Percentiles rank a stretch among this genome's conserved stretches.
Evolutionary conservation across 1,284 basidiomycete species (phyloP).

Genomic region (Sparassis latifolia): DNA sequence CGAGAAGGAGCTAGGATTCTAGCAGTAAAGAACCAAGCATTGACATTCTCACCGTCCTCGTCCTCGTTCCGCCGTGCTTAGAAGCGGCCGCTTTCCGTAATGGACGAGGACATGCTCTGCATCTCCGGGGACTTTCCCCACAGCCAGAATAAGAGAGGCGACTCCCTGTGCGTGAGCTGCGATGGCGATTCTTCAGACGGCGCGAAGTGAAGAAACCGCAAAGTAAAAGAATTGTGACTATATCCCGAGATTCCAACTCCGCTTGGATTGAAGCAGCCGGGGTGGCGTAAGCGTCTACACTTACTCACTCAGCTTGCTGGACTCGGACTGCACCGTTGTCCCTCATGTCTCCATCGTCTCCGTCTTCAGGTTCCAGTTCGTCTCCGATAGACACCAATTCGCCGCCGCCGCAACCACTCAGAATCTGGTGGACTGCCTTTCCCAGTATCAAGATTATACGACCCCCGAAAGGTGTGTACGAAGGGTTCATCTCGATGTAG

Average conservation of each 20-base stretch:
- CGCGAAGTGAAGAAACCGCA: constrained; percentile 22
- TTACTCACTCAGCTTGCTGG: too few species aligned
- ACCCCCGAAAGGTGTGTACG: constrained; percentile 19
- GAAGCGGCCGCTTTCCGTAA: constrained; percentile 66
- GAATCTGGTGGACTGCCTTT: too few species aligned
- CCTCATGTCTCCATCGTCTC: too few species aligned
- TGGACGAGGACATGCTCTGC: constrained; percentile 50
- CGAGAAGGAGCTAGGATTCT: constrained; percentile 33
- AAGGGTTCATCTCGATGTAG: not conserved
- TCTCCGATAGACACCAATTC: too few species aligned
- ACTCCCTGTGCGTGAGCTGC: constrained; percentile 70
- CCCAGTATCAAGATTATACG: constrained; percentile 18
- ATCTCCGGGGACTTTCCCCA: constrained; percentile 91
- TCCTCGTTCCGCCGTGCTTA: constrained; percentile 37
- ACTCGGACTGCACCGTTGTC: constrained; percentile 7
- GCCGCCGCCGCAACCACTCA: too few species aligned
- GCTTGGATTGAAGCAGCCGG: not conserved
- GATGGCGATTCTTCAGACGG: constrained; percentile 78
- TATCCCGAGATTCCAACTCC: not conserved
- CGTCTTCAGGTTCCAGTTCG: too few species aligned
- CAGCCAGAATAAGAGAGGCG: constrained; percentile 47
- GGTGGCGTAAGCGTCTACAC: not conserved
- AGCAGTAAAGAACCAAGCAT: constrained; percentile 21
- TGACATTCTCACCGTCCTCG: constrained; percentile 40
- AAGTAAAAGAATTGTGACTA: not conserved